Conservation (phyloP, 2,329 filamentous ascomycete genomes). For the Epichloe uncinata region DNA sequence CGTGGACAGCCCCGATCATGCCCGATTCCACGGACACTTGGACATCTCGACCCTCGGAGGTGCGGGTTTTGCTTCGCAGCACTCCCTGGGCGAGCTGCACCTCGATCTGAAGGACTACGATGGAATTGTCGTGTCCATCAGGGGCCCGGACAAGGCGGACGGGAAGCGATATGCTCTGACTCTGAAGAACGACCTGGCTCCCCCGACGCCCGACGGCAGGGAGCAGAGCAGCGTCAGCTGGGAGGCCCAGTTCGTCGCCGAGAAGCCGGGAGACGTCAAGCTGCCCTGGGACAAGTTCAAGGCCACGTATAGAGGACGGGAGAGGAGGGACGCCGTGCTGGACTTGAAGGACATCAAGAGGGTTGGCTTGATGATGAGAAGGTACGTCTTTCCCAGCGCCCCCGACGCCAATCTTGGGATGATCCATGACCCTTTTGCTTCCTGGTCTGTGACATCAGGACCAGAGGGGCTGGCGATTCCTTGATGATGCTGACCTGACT, state of each 20-base stretch:
- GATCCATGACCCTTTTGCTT: no score
- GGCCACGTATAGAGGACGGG: conserved; percentile 59
- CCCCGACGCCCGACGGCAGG: conserved; percentile 46
- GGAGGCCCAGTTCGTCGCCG: conserved; percentile 53
- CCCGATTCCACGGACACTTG: conserved; percentile 54
- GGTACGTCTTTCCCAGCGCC: conserved; percentile 32
- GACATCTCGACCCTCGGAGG: conserved; percentile 65
- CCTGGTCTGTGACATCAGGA: no score
- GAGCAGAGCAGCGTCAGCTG: conserved; percentile 60
- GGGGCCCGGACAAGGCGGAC: conserved; percentile 29
- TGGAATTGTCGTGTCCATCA: conserved; percentile 43
- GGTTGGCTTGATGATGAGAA: conserved; percentile 69
- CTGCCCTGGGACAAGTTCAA: conserved; percentile 53
- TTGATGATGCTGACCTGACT: conserved; percentile 10
- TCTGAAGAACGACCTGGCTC: conserved; percentile 55
- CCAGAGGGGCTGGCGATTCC: no score
- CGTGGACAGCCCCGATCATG: conserved; percentile 20
- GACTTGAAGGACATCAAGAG: conserved; percentile 48
- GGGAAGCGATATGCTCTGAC: conserved; percentile 60
- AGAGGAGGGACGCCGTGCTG: conserved; percentile 46
- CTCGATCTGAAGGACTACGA: conserved; percentile 54
- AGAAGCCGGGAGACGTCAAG: conserved; percentile 27
- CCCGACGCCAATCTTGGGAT: no score
- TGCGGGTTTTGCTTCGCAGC: conserved; percentile 71
- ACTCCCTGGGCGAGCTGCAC: conserved; percentile 43